Evolutionary conservation across 306 rosid species (phyloP).

Genomic region (Vigna reflexopilosa): DNA sequence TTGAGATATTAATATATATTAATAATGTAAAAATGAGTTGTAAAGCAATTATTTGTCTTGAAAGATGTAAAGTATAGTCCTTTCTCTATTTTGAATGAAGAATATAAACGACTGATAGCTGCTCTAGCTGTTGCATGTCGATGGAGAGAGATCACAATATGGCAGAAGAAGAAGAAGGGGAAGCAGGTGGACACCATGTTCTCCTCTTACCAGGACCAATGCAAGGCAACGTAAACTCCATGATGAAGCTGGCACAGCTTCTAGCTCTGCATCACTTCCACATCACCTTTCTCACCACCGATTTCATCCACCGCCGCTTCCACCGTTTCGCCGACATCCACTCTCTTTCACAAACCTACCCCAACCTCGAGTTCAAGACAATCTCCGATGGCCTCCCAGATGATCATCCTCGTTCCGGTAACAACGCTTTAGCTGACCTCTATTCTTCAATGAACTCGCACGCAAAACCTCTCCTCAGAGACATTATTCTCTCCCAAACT

Average conservation of each 20-base stretch:
- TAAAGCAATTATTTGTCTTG: too few species aligned
- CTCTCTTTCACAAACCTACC: conserved; percentile 35
- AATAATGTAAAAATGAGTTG: too few species aligned
- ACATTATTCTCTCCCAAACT: conserved; percentile 36
- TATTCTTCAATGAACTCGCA: not conserved
- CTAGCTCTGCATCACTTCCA: conserved; percentile 42
- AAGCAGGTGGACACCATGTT: conserved; percentile 21
- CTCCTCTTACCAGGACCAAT: conserved; percentile 45
- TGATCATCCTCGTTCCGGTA: not conserved
- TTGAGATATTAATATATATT: too few species aligned
- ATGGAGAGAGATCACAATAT: not conserved
- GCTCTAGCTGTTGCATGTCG: too few species aligned
- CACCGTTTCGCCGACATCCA: conserved; percentile 24
- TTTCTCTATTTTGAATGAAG: too few species aligned
- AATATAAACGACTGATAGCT: too few species aligned
- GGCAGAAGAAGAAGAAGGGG: not conserved
- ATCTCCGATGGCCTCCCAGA: conserved; percentile 49
- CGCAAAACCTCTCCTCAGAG: conserved; percentile 43
- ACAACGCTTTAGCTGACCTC: not conserved
- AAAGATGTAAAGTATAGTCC: too few species aligned
- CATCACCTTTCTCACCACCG: conserved; percentile 59
- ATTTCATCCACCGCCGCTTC: conserved; percentile 44
- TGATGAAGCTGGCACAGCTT: conserved; percentile 64
- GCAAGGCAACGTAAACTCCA: conserved; percentile 58
- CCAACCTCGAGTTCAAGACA: conserved; percentile 50